Evolutionary conservation across 2,329 filamentous ascomycete genomes (phyloP).

Genomic region (Aspergillus sp.): DNA sequence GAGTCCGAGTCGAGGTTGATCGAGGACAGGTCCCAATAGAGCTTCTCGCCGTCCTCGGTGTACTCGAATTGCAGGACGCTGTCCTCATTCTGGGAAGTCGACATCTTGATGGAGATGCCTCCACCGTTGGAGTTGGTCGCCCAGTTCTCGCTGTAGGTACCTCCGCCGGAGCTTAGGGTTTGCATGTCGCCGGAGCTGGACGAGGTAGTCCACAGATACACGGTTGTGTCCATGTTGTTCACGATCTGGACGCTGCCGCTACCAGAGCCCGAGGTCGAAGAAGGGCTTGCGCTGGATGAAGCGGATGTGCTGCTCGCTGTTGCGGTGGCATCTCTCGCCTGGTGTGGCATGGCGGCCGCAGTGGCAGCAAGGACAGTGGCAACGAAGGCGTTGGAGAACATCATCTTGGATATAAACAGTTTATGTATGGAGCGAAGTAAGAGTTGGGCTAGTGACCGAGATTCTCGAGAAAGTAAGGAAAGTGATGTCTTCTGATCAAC

Average conservation of each 20-base stretch:
- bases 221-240: slow-evolving; percentile 24
- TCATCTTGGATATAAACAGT: slow-evolving; percentile 1
- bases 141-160: slow-evolving; percentile 26
- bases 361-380: slow-evolving; percentile 10
- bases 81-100: slow-evolving; percentile 16
- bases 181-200: slow-evolving; percentile 18
- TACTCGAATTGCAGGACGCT: slow-evolving; percentile 35
- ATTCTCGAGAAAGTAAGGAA: not conserved
- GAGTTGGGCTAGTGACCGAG: not conserved
- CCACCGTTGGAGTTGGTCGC: slow-evolving; percentile 29
- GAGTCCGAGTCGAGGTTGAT: slow-evolving; percentile 26
- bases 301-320: slow-evolving; percentile 3
- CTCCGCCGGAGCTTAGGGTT: slow-evolving; percentile 16
- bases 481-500: not conserved
- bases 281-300: slow-evolving; percentile 1
- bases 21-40: slow-evolving; percentile 33
- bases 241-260: slow-evolving; percentile 22
- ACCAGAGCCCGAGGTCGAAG: slow-evolving; percentile 7
- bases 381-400: slow-evolving; percentile 12
- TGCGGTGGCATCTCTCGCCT: not conserved
- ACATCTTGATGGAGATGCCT: slow-evolving; percentile 34
- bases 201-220: slow-evolving; percentile 30
- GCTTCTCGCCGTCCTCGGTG: slow-evolving; percentile 20
- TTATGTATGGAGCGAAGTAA: too few relatives aligned
- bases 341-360: slow-evolving; percentile 7